Conservation (phyloP, 192 early-diverging fungal species). For the Chytriomyces sp. region DNA sequence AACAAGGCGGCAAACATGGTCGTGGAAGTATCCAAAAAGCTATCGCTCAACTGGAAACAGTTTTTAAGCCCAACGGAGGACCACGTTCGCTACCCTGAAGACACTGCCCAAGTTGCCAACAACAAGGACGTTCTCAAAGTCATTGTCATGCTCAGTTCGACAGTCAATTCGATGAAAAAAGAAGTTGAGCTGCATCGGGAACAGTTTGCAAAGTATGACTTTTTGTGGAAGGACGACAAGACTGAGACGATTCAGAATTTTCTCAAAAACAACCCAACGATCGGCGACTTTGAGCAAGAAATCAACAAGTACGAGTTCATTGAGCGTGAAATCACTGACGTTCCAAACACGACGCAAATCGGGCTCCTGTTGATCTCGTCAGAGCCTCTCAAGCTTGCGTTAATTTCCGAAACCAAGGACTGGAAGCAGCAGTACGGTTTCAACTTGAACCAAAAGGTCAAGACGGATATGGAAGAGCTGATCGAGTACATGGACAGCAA, state of each 20-base stretch:
- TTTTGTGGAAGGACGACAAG: conserved; percentile 72
- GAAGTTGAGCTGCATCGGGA: conserved; percentile 66
- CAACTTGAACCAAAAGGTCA: conserved; percentile 69
- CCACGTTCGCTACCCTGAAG: conserved; percentile 57
- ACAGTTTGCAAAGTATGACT: conserved; percentile 69
- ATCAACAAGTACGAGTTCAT: conserved; percentile 68
- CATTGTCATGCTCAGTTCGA: conserved; percentile 56
- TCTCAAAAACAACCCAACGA: conserved; percentile 60
- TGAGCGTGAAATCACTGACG: conserved; percentile 64
- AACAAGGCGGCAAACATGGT: conserved; percentile 62
- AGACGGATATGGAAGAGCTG: conserved; percentile 68
- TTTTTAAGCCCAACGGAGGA: conserved; percentile 56
- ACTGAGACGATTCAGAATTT: conserved; percentile 65
- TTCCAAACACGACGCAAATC: conserved; percentile 63
- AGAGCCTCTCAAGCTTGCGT: conserved; percentile 67
- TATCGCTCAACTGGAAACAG: conserved; percentile 58
- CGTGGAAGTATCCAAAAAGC: conserved; percentile 65
- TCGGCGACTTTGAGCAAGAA: conserved; percentile 66
- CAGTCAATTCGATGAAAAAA: conserved; percentile 69
- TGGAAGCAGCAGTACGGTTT: conserved; percentile 73
- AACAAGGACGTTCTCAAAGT: conserved; percentile 71
- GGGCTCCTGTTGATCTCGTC: conserved; percentile 64
- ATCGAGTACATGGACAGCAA: conserved; percentile 74
- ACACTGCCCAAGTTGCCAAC: conserved; percentile 68
- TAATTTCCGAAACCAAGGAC: conserved; percentile 68